phyloP scores from a whole-genome alignment of 805 yeast species.

The Myxozyma neglecta region DNA sequence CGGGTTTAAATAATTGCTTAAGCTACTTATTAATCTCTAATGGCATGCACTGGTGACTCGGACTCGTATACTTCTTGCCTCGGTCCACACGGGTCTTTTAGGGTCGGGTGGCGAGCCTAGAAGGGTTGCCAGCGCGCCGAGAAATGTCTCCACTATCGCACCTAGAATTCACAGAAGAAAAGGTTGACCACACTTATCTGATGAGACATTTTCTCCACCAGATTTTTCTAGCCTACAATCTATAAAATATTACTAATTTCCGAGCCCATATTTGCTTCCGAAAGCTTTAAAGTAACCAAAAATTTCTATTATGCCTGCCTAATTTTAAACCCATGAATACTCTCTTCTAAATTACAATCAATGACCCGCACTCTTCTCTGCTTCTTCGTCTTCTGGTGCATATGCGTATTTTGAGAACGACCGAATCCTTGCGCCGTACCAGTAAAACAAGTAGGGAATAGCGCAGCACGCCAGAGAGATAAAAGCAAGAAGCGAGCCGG shows the following conservation, averaged over 20 bases:
- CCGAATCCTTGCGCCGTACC: conserved; percentile 51
- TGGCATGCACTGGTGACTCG: too few species aligned
- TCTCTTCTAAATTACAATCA: not conserved
- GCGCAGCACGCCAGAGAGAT: conserved; percentile 53
- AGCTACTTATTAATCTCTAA: too few species aligned
- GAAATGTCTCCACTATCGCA: not conserved
- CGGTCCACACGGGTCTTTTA: not conserved
- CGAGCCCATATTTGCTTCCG: too few species aligned
- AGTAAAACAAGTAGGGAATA: conserved; percentile 55
- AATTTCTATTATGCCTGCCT: too few species aligned
- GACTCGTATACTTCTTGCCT: not conserved
- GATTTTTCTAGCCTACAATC: too few species aligned
- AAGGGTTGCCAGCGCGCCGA: not conserved
- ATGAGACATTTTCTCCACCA: too few species aligned
- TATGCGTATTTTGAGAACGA: conserved; percentile 63
- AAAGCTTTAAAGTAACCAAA: too few species aligned
- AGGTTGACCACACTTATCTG: too few species aligned
- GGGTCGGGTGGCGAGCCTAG: not conserved
- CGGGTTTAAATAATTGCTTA: too few species aligned
- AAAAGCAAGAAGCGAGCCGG: conserved; percentile 53
- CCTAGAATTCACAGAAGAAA: too few species aligned
- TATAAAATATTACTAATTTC: too few species aligned
- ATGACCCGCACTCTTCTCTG: conserved; percentile 10
- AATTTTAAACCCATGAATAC: conserved; percentile 1
- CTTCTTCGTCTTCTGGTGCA: conserved; percentile 44